A percentile compares a stretch with the other conserved stretches of the same genome.
Conservation (phyloP, 2,329 filamentous ascomycete genomes). For the Diaporthe caulivora region DNA sequence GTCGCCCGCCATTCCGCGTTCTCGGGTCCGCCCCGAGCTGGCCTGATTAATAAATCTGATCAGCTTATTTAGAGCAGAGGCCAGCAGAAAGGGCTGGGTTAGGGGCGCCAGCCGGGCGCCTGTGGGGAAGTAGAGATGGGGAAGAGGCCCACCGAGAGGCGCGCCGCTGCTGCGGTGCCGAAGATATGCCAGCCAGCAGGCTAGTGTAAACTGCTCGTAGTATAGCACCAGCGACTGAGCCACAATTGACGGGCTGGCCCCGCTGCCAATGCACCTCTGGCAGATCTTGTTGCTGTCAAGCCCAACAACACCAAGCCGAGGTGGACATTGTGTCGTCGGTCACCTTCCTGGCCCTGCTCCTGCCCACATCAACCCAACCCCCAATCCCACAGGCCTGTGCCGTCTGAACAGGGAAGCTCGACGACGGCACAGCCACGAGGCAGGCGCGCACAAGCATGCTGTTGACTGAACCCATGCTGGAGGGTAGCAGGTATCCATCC, state of each 20-base stretch:
- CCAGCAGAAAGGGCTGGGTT: not conserved
- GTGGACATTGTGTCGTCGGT: not conserved
- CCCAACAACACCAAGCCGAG: not conserved
- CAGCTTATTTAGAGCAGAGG: constrained; percentile 2
- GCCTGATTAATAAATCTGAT: constrained; percentile 21
- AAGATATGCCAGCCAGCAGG: constrained; percentile 25
- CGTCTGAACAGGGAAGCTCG: not conserved
- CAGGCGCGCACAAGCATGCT: not conserved
- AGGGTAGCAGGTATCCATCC: not conserved
- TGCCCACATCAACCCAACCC: not conserved
- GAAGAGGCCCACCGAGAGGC: not conserved
- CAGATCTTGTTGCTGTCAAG: not conserved
- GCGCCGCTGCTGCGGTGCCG: constrained; percentile 5
- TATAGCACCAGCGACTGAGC: not conserved
- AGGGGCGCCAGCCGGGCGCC: not conserved
- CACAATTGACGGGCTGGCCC: constrained; percentile 20
- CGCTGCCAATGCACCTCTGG: constrained; percentile 7
- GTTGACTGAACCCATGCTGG: not conserved
- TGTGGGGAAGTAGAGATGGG: constrained; percentile 18
- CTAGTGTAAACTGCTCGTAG: no score
- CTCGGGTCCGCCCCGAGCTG: constrained; percentile 30
- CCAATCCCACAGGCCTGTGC: not conserved
- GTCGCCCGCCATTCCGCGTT: constrained; percentile 17
- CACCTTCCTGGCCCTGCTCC: not conserved
- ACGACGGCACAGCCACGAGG: constrained; percentile 1